Base-by-base conservation (phyloP, 2,329 filamentous ascomycete genomes). In the Paramyrothecium sp. region DNA sequence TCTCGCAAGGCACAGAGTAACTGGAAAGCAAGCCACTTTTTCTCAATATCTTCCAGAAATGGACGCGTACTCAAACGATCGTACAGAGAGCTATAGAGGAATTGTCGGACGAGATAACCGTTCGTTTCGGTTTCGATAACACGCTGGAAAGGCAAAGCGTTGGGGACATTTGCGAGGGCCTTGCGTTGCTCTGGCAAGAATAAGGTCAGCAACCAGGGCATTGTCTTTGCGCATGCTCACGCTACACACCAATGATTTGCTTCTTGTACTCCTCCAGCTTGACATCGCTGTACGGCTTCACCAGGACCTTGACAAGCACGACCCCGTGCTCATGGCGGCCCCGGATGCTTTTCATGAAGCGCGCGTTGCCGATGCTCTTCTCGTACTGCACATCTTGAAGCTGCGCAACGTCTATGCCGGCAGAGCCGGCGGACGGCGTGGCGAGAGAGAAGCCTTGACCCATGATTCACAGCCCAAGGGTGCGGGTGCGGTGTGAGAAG, bases 11-110 rank as follows among this genome's bases (percentile, higher is more conserved):
- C 93, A 72, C 92, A 97, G 12, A 99, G 83, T 3, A 99, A 83
- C 76, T 99, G 95, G 67, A 97, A 99, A 0, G 94, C 91, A 53
- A 99, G 84, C 95, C 95, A 99, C 78, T 96, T 97, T 82, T 97
- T 98, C 74, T 99, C 95, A 63, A 99, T 95, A 63, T 96, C 91
- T 74, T 99, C 96, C 11, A 98, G 80, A 66, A 99, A 99, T 0
- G 95, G 96, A 8, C 96, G 87, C 10, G 95, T 99, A 74, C 95
- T 96, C 74, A 99, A 87, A 55, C 95, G 90, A 76, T 99, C 95
- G 76, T 99, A 99, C 4, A 99, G 83, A 22, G 95, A 98, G 79
- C 90, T 97, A 75, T 98, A 95, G 59, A 98, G 87, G 71, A 91
- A 98, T 74, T 98, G 96, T 54, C 95, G 89, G 57, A 97, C 91